Percentiles rank a stretch among this genome's conserved stretches.
phyloP scores from a whole-genome alignment of 2,329 filamentous ascomycete genomes.

The Epichloe scottii region DNA sequence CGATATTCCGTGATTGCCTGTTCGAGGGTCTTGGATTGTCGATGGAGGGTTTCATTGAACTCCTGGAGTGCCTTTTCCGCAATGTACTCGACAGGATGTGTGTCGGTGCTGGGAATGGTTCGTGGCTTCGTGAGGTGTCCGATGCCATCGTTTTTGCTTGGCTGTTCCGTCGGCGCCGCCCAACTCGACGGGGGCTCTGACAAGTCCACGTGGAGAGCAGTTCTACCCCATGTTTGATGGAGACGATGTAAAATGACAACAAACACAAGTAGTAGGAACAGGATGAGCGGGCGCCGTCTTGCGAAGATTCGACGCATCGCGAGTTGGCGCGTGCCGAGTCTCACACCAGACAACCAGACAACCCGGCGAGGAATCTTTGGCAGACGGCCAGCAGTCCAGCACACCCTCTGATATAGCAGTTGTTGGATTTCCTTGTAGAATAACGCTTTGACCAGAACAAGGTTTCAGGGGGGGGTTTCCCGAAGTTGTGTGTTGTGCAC shows the following conservation, averaged over 20 bases:
- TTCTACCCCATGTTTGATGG: not conserved
- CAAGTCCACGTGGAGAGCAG: not conserved
- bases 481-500: too few species aligned
- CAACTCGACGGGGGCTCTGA: not conserved
- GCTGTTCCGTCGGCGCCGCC: not conserved
- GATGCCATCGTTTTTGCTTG: not conserved
- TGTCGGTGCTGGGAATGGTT: not conserved
- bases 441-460: too few species aligned
- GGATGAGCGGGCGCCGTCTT: not conserved
- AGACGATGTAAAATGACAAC: not conserved
- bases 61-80: not conserved
- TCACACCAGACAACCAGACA: not conserved
- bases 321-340: not conserved
- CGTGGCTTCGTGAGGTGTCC: not conserved
- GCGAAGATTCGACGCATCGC: not conserved
- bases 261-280: not conserved
- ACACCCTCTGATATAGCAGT: too few species aligned
- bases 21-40: constrained; percentile 61
- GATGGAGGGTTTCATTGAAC: constrained; percentile 13
- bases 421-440: too few species aligned
- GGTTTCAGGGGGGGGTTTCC: too few species aligned
- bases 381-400: too few species aligned
- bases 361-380: not conserved
- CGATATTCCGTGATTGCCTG: constrained; percentile 74
- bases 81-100: not conserved